phyloP scores from a whole-genome alignment of 768 basidiomycete species.

The Russula lepida region DNA sequence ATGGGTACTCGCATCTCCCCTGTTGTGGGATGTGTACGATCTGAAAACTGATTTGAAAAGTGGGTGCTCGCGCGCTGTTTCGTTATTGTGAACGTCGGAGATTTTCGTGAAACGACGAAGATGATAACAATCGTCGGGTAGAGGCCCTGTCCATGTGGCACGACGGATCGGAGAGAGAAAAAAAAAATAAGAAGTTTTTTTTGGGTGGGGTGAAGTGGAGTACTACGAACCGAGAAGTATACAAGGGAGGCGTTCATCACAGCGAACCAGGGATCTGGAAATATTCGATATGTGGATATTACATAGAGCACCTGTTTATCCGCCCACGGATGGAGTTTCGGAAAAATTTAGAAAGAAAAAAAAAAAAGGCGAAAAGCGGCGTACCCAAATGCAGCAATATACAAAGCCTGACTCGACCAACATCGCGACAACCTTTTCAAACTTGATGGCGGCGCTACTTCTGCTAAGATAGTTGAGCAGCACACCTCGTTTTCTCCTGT shows the following conservation, averaged over 20 bases:
- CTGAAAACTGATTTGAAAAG: background rate
- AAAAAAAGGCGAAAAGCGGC: background rate
- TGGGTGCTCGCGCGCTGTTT: background rate
- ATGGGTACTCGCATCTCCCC: conserved; percentile 2
- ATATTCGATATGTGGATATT: background rate
- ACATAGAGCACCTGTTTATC: conserved; percentile 2
- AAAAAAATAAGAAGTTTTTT: too few species aligned
- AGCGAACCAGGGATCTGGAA: conserved; percentile 7
- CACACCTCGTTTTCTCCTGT: conserved; percentile 3
- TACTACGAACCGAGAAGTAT: conserved; percentile 7
- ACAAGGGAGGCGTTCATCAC: conserved; percentile 6
- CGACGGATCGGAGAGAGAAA: background rate
- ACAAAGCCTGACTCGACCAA: conserved; percentile 13
- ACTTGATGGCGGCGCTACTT: background rate
- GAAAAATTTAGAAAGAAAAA: background rate
- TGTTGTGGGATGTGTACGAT: background rate
- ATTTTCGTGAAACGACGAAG: conserved; percentile 6
- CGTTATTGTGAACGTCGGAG: conserved; percentile 4
- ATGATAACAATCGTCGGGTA: conserved; percentile 11
- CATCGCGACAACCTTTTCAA: conserved; percentile 4
- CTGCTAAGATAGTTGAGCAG: background rate
- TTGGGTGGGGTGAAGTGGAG: background rate
- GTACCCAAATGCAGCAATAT: conserved; percentile 12
- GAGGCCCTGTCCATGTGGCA: conserved; percentile 1
- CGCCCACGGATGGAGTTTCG: background rate